Percentiles rank a stretch among this genome's conserved stretches.
Conservation (phyloP, 23 red algal genomes). For the Agarophyton chilense region DNA sequence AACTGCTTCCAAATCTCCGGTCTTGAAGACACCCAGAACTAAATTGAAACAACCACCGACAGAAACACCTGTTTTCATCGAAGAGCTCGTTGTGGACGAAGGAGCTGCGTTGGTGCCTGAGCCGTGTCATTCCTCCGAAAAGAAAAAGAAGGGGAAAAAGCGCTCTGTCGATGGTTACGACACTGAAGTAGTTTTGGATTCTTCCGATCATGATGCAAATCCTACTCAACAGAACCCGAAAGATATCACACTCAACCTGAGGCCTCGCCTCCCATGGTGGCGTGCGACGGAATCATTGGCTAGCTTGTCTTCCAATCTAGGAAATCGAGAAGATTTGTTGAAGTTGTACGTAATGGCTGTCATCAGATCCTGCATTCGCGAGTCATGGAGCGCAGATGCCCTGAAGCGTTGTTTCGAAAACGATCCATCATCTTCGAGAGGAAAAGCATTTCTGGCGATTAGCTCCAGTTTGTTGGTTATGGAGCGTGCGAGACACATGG, state of each 20-base stretch:
- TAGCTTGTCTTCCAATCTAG: not conserved
- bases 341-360: constrained; percentile 10
- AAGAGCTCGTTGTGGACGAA: not conserved
- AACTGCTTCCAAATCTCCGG: not conserved
- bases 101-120: not conserved
- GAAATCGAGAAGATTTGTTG: constrained; percentile 4
- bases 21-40: not conserved
- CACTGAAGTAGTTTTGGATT: constrained; percentile 11
- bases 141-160: not conserved
- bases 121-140: not conserved
- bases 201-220: not conserved
- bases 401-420: constrained; percentile 11
- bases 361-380: constrained; percentile 12
- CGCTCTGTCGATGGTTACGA: not conserved
- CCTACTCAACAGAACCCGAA: not conserved
- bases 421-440: constrained; percentile 18
- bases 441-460: constrained; percentile 16
- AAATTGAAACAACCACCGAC: not conserved
- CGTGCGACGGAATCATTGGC: constrained; percentile 7
- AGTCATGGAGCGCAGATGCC: constrained; percentile 11
- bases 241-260: not conserved
- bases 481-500: constrained; percentile 41
- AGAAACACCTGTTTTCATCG: not conserved
- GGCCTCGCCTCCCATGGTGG: constrained; percentile 36
- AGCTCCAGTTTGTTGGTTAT: constrained; percentile 30